A percentile compares a stretch with the other conserved stretches of the same genome.
phyloP scores from a whole-genome alignment of 441 rosid genomes.

The Adansonia gregorii region DNA sequence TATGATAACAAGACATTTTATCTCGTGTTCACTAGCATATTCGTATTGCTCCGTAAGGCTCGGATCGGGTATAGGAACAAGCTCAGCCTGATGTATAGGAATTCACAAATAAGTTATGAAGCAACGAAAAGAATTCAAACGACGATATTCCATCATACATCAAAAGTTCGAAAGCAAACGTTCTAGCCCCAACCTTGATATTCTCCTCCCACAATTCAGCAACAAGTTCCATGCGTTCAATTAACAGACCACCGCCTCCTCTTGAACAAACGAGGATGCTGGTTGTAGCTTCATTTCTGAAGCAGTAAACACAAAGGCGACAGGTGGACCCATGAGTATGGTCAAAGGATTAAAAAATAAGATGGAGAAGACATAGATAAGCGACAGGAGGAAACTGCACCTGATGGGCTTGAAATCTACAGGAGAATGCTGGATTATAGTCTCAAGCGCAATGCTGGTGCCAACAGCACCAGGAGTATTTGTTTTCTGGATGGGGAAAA shows the following conservation, averaged over 20 bases:
- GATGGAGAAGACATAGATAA: background rate
- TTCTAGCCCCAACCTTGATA: constrained; percentile 63
- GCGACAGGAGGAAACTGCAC: constrained; percentile 33
- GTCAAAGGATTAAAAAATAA: constrained; percentile 7
- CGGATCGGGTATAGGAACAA: constrained; percentile 89
- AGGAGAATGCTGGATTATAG: constrained; percentile 71
- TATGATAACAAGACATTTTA: constrained; percentile 82
- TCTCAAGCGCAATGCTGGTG: constrained; percentile 84
- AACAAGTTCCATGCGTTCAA: constrained; percentile 90
- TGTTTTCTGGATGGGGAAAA: constrained; percentile 56
- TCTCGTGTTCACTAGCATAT: constrained; percentile 91
- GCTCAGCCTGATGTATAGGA: constrained; percentile 65
- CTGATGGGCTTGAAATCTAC: constrained; percentile 69
- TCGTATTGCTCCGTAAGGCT: constrained; percentile 97
- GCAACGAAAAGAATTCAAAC: background rate
- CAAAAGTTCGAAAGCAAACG: background rate
- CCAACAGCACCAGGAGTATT: constrained; percentile 94
- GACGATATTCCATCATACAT: constrained; percentile 6
- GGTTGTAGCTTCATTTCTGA: constrained; percentile 69
- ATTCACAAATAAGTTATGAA: constrained; percentile 32
- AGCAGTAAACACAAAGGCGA: constrained; percentile 28
- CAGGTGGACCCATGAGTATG: constrained; percentile 12
- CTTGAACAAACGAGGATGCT: constrained; percentile 89
- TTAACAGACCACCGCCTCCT: constrained; percentile 96
- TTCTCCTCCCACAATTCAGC: constrained; percentile 87